These are phyloP conservation scores for Phanerodontia chrysosporium DNA, from an alignment of 768 basidiomycete species.

Conservation along the genomic window DNA sequence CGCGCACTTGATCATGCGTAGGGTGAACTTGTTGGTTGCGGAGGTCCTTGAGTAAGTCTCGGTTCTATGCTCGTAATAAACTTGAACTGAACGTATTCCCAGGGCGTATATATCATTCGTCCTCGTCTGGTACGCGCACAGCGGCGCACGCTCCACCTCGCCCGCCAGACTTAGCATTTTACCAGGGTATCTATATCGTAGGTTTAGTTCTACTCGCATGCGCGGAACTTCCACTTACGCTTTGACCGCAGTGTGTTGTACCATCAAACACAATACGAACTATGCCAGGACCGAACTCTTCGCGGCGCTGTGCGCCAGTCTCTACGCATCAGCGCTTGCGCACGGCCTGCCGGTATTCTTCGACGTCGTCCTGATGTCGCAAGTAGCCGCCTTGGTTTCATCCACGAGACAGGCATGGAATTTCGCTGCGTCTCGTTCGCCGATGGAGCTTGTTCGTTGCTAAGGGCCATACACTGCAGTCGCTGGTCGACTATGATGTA, in stretches of 20 bases:
- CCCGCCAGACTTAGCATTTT: neutral
- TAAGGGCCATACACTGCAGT: neutral
- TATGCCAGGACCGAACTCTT: neutral
- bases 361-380: constrained; percentile 7
- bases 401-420: neutral
- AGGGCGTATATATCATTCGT: neutral
- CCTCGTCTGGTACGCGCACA: constrained; percentile 1
- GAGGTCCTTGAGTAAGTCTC: constrained; percentile 3
- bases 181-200: constrained; percentile 4
- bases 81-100: neutral
- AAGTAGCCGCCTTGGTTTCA: neutral
- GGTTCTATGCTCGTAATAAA: too few species aligned
- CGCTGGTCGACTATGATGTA: neutral
- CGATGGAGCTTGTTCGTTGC: neutral
- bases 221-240: neutral
- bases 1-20: neutral
- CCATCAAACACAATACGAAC: neutral
- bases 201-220: neutral
- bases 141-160: neutral
- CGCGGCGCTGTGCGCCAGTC: neutral
- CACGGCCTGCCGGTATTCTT: constrained; percentile 1
- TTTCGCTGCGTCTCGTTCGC: neutral
- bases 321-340: neutral
- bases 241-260: constrained; percentile 3
- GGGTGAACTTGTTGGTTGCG: neutral